Evolutionary conservation across 768 basidiomycete genomes (phyloP), one percentile per base, ranked within the genome.

Genomic region (Mycena indigotica): DNA sequence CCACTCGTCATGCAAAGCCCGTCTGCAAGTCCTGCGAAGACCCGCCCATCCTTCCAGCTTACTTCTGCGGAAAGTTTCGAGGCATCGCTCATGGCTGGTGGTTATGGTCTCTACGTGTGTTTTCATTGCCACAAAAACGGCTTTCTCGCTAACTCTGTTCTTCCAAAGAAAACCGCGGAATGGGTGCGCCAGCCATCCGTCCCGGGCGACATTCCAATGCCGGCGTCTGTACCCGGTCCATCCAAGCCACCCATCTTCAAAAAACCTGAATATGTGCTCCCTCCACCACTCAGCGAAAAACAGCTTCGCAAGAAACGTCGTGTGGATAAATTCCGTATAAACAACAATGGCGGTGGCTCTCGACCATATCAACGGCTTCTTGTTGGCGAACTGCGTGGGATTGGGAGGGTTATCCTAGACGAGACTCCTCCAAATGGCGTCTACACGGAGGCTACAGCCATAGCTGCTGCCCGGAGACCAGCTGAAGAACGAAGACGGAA

Each of bases 31-130:
- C 62, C 62, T 12, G 62, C 25, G 25, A 8, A 58, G 29, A 35
- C 48, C 13, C 52, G 19, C 8, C 13, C 57, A 6, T 38, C 53
- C 25, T 84, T 83, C 66, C 80, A 80, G 65, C 77, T 80, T 65
- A 81, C 80, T 23, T 80, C 79, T 10, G 80, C 80, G 28, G 80
- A 80, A 66, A 83, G 80, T 57, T 83, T 83, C 62, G 81, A 83
- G 56, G 81, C 83, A 64, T 79, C 80, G 48, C 63, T 83, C 32
- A 79, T 83, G 70, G 80, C 79, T 15, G 80, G 81, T n/a, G 81
- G 81, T 2, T 83, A 83, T 56, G 79, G 75, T 0, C 72, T 70
- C 28, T 83, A 83, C 58, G 81, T 75, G 62, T 66, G 74, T 48
- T 28, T 13, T 24, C 28, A 10, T 63, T 63, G 16, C 46, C 16